These are phyloP conservation scores for Podaxis carcinomalis DNA, from an alignment of 768 basidiomycete species.

Conservation along the genomic window DNA sequence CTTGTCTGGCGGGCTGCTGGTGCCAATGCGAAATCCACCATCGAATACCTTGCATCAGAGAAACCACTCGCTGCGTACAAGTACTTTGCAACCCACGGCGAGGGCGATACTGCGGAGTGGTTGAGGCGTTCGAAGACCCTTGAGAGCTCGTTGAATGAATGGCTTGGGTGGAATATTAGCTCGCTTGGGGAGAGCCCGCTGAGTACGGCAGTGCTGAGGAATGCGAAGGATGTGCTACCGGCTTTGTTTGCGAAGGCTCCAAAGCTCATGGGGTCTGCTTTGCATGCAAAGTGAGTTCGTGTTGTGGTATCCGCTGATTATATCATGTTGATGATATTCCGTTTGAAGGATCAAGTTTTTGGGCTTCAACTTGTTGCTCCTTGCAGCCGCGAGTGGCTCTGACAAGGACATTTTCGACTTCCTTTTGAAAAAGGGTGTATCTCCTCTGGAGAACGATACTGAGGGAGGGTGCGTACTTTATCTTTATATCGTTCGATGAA, in stretches of 20 bases:
- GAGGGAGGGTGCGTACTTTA: slow-evolving; percentile 33
- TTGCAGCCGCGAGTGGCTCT: slow-evolving; percentile 31
- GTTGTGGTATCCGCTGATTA: not conserved
- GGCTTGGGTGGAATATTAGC: slow-evolving; percentile 48
- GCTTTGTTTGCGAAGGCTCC: slow-evolving; percentile 39
- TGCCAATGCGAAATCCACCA: slow-evolving; percentile 25
- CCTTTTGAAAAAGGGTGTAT: slow-evolving; percentile 42
- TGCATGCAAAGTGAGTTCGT: slow-evolving; percentile 38
- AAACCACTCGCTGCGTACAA: slow-evolving; percentile 47
- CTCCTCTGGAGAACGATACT: slow-evolving; percentile 37
- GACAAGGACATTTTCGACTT: slow-evolving; percentile 40
- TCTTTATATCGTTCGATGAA: not conserved
- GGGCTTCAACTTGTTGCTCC: slow-evolving; percentile 39
- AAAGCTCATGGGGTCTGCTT: slow-evolving; percentile 32
- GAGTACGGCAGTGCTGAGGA: slow-evolving; percentile 35
- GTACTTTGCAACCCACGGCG: slow-evolving; percentile 40
- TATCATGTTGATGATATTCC: not conserved
- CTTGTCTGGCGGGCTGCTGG: slow-evolving; percentile 42
- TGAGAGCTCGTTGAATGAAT: slow-evolving; percentile 37
- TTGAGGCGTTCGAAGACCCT: slow-evolving; percentile 35
- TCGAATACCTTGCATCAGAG: slow-evolving; percentile 45
- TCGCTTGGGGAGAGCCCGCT: slow-evolving; percentile 50
- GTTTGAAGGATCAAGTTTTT: slow-evolving; percentile 33
- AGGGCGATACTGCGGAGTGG: slow-evolving; percentile 37
- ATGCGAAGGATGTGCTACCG: slow-evolving; percentile 37